A percentile compares a stretch with the other conserved stretches of the same genome.
These are phyloP conservation scores for Vitis rupestris DNA, from an alignment of 164 flowering plant genomes.

Conservation along the genomic window DNA sequence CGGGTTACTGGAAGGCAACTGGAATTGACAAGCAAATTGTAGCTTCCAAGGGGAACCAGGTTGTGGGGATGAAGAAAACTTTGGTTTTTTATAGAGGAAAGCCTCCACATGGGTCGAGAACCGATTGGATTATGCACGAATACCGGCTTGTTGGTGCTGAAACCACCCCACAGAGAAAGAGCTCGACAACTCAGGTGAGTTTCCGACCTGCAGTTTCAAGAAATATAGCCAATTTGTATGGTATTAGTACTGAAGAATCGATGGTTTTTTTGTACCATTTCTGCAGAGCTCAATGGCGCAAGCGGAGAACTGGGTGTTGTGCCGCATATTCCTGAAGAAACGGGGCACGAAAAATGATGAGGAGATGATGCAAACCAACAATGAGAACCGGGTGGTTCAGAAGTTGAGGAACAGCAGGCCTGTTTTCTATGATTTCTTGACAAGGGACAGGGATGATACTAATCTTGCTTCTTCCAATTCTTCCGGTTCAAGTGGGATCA, in stretches of 20 bases:
- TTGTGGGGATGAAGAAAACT: conserved; percentile 74
- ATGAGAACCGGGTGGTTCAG: background rate
- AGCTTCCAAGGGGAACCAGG: conserved; percentile 23
- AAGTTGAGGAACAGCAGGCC: conserved; percentile 16
- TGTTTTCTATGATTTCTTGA: conserved; percentile 60
- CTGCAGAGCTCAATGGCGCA: conserved; percentile 21
- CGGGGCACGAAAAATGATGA: conserved; percentile 38
- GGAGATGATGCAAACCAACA: conserved; percentile 7
- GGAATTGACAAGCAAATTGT: conserved; percentile 58
- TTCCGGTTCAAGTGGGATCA: conserved; percentile 60
- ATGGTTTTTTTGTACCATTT: background rate
- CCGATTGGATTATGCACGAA: conserved; percentile 84
- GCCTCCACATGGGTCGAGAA: conserved; percentile 60
- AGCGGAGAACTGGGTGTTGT: conserved; percentile 61
- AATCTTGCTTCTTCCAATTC: conserved; percentile 34
- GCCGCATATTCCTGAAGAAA: conserved; percentile 68
- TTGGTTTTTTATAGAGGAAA: conserved; percentile 75
- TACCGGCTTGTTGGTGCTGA: conserved; percentile 36
- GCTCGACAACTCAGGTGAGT: conserved; percentile 20
- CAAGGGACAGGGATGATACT: conserved; percentile 33
- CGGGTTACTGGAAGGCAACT: conserved; percentile 81
- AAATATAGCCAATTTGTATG: background rate
- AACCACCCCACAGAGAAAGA: conserved; percentile 6
- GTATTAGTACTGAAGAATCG: no score
- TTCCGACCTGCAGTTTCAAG: background rate